These are phyloP conservation scores for Ramularia endophylla DNA, from an alignment of 2,329 filamentous ascomycete genomes.

Conservation along the genomic window DNA sequence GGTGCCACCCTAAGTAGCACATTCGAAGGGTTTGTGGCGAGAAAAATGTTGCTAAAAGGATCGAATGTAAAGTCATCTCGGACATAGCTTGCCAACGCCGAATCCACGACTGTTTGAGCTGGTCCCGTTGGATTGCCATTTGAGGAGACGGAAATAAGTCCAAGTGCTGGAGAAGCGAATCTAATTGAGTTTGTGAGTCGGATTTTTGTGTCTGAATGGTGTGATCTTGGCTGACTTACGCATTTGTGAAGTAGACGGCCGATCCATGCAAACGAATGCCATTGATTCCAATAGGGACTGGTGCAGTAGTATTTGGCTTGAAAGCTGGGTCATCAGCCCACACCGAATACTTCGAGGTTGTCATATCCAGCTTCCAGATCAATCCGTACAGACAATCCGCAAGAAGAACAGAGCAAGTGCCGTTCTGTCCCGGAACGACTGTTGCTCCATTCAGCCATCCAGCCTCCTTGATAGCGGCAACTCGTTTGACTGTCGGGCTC, in stretches of 20 bases:
- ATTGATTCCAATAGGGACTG: conserved; percentile 12
- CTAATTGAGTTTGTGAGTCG: no score
- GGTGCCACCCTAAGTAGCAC: conserved; percentile 13
- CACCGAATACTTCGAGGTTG: conserved; percentile 4
- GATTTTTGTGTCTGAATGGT: no score
- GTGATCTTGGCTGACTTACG: no score
- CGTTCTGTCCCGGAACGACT: not conserved
- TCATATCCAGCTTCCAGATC: conserved; percentile 10
- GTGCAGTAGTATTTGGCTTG: conserved; percentile 13
- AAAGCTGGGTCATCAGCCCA: conserved; percentile 13
- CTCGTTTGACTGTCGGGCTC: not conserved
- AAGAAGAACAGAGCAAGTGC: conserved; percentile 8
- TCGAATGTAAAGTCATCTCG: conserved; percentile 15
- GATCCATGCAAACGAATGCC: conserved; percentile 11
- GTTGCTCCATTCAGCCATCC: conserved; percentile 13
- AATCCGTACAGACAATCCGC: conserved; percentile 11
- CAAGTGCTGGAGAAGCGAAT: conserved; percentile 9
- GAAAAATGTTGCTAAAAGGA: conserved; percentile 11
- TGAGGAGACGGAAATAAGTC: conserved; percentile 3
- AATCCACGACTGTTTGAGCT: conserved; percentile 7
- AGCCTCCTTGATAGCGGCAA: conserved; percentile 7
- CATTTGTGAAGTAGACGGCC: conserved; percentile 14
- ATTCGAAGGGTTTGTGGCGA: conserved; percentile 12
- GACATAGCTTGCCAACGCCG: conserved; percentile 3
- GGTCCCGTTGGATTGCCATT: conserved; percentile 6